These are phyloP conservation scores for Pleurotus eryngii DNA, from an alignment of 768 basidiomycete species.

Conservation along the genomic window DNA sequence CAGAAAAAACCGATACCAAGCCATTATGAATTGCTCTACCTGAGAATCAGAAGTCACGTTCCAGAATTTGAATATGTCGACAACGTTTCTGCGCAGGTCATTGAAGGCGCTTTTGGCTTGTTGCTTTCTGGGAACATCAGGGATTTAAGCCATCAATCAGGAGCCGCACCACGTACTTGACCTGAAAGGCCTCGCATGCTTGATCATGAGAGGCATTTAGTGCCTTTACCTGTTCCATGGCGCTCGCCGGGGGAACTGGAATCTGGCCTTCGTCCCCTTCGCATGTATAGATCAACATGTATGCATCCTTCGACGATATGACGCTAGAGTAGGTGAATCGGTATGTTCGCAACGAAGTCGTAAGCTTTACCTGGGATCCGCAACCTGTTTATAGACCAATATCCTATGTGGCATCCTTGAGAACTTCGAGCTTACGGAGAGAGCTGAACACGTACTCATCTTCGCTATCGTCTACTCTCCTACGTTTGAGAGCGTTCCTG, in stretches of 20 bases:
- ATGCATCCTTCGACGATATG: constrained; percentile 81
- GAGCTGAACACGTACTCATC: constrained; percentile 32
- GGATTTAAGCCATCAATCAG: neutral
- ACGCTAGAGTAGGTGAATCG: constrained; percentile 28
- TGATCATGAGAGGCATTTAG: constrained; percentile 56
- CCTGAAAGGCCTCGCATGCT: constrained; percentile 45
- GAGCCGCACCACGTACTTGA: constrained; percentile 36
- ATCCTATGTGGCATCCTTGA: too few species aligned
- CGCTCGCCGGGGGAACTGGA: constrained; percentile 52
- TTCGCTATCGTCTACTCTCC: constrained; percentile 57
- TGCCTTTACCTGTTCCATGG: constrained; percentile 46
- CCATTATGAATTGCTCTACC: constrained; percentile 31
- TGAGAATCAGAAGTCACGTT: constrained; percentile 40
- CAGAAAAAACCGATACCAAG: neutral
- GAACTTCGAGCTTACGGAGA: too few species aligned
- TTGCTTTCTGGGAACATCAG: constrained; percentile 34
- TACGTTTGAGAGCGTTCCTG: constrained; percentile 43
- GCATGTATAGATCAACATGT: constrained; percentile 90
- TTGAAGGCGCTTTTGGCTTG: constrained; percentile 42
- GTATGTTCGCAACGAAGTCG: neutral
- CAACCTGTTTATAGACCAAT: too few species aligned
- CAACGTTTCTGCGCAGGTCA: constrained; percentile 48
- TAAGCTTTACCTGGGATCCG: neutral
- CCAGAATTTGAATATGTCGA: constrained; percentile 65
- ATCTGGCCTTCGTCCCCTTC: constrained; percentile 21